Base-by-base conservation (phyloP, 169 alveolate genomes). In the Plasmodium yoelii region DNA sequence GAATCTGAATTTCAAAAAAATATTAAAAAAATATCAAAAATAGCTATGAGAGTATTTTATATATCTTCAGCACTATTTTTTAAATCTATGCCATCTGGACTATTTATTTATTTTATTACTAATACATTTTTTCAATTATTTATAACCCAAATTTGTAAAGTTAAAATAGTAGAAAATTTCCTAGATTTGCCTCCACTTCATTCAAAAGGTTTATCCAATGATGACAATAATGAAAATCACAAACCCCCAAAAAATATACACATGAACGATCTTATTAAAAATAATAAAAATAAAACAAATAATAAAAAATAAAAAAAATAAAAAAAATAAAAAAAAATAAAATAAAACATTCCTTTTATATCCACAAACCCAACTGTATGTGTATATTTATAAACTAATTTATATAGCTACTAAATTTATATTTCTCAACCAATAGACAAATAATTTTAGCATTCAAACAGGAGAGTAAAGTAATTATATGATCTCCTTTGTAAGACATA, bases 41-140 rank as follows among this genome's bases (percentile, higher is more conserved):
- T 75, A 24, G 88, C 59, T 34, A 75, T 75, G 73, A 75, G 88
- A 34, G 18, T 46, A 60, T 75, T 75, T 42, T 75, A 75, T 75
- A 75, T 75, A 22, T 75, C 88, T 0, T 75, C 88, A 4, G 70
- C 49, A 47, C 60, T 75, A 15, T 75, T 75, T 63, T 75, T 75
- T 75, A 75, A 75, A 39, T 75, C 88, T n/a, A 75, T 75, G 88
- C 88, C 88, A 39, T 60, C 88, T 18, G 88, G 88, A 44, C 47
- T 75, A 63, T 68, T 75, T 68, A 51, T 75, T 13, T 75, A 75
- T 61, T 75, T 75, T 44, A 75, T 75, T 22, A 75, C 88, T 5
- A 75, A 75, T 55, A 75, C 88, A 10, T 61, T 75, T 6, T 63
- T 75, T 60, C 88, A 75, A 42, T 63, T 75, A 75, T 68, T 75